These are phyloP conservation scores for Saccharomycopsis amapae DNA, from an alignment of 805 yeast genomes.

Conservation along the genomic window DNA sequence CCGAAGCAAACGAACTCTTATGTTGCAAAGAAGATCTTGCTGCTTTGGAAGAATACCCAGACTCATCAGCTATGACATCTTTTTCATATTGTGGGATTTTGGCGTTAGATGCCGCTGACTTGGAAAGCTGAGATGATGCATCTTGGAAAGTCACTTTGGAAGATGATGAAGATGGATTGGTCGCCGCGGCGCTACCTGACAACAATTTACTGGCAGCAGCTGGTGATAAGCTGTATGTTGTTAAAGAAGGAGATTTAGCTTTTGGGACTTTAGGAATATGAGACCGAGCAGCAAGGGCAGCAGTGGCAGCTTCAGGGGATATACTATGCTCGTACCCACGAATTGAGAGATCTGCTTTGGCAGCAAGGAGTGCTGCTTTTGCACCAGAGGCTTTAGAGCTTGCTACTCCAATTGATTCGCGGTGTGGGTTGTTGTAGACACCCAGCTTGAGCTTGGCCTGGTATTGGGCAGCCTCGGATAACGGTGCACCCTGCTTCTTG, in stretches of 20 bases:
- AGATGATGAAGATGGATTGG: not conserved
- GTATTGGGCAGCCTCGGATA: conserved; percentile 68
- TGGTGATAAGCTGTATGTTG: not conserved
- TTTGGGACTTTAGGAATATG: conserved; percentile 17
- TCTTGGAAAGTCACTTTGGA: not conserved
- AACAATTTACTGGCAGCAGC: not conserved
- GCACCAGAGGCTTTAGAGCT: conserved; percentile 52
- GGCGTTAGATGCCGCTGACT: not conserved
- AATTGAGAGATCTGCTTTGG: conserved; percentile 55
- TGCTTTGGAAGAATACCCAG: conserved; percentile 7
- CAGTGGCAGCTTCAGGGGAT: conserved; percentile 60
- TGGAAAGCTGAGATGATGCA: not conserved
- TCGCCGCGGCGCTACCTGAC: not conserved
- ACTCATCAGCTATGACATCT: conserved; percentile 3
- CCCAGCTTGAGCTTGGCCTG: conserved; percentile 70
- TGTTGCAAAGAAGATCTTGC: conserved; percentile 9
- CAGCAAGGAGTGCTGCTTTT: conserved; percentile 71
- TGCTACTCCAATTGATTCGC: conserved; percentile 53
- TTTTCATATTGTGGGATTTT: not conserved
- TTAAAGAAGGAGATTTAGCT: not conserved
- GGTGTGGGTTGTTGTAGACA: conserved; percentile 44
- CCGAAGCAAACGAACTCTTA: not conserved
- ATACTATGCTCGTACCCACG: conserved; percentile 37
- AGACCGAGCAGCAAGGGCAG: conserved; percentile 46
- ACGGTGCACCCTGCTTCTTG: conserved; percentile 62